Percentiles rank a stretch among this genome's conserved stretches.
These are phyloP conservation scores for Pelargonium cotyledonis DNA, from an alignment of 441 rosid genomes.

Conservation along the genomic window DNA sequence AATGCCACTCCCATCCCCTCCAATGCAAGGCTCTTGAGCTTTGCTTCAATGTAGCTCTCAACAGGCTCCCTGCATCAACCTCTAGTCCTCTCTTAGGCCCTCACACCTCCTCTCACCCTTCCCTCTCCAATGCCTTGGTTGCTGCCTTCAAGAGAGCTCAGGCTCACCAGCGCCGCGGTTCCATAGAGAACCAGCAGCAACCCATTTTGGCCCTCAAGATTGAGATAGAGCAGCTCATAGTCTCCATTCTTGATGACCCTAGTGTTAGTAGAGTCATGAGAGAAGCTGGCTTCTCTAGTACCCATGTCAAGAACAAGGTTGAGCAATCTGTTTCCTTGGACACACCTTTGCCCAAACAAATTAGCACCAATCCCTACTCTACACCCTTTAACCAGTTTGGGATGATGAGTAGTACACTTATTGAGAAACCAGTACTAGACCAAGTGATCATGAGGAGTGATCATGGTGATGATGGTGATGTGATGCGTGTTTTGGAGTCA, in stretches of 20 bases:
- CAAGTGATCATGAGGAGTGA: too few species aligned
- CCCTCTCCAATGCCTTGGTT: slow-evolving; percentile 64
- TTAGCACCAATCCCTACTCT: too few species aligned
- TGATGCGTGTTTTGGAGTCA: slow-evolving; percentile 36
- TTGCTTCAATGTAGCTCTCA: slow-evolving; percentile 65
- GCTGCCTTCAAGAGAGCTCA: slow-evolving; percentile 76
- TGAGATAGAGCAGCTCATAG: slow-evolving; percentile 54
- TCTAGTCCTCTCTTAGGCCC: slow-evolving; percentile 42
- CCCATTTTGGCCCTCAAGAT: slow-evolving; percentile 64
- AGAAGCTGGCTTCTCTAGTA: slow-evolving; percentile 71
- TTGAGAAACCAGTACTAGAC: too few species aligned
- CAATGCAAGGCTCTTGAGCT: slow-evolving; percentile 72
- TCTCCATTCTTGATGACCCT: slow-evolving; percentile 66
- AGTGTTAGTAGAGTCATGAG: slow-evolving; percentile 79
- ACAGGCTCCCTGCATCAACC: slow-evolving; percentile 61
- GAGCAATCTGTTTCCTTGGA: slow-evolving; percentile 53
- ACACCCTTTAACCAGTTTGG: too few species aligned
- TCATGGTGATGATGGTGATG: slow-evolving; percentile 22
- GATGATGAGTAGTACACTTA: too few species aligned
- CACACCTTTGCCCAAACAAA: slow-evolving; percentile 33
- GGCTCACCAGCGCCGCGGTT: slow-evolving; percentile 72
- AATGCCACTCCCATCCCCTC: slow-evolving; percentile 64
- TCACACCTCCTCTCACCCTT: slow-evolving; percentile 34
- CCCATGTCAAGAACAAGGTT: slow-evolving; percentile 50
- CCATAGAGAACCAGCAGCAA: slow-evolving; percentile 67